Evolutionary conservation across 2,329 filamentous ascomycete species (phyloP).

Genomic region (Laburnicola sp.): DNA sequence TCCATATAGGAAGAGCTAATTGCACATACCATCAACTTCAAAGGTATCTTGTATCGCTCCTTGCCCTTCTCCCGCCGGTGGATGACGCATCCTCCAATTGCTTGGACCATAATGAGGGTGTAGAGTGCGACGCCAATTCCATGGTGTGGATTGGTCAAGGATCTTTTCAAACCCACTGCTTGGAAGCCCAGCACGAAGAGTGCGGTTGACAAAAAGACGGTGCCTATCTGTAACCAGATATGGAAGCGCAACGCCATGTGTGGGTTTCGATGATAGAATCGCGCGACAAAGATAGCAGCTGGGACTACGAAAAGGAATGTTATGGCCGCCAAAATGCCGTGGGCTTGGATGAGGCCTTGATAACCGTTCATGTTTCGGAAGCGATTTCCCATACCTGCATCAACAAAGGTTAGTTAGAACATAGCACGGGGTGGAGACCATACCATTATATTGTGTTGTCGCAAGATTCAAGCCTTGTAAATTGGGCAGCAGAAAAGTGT

Average conservation of each 20-base stretch:
- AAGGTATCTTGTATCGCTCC: slow-evolving; percentile 57
- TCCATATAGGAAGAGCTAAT: not conserved
- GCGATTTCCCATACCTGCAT: slow-evolving; percentile 76
- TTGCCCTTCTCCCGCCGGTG: slow-evolving; percentile 58
- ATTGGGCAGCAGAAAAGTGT: slow-evolving; percentile 78
- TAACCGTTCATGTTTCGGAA: slow-evolving; percentile 72
- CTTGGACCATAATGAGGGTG: slow-evolving; percentile 70
- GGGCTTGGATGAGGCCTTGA: slow-evolving; percentile 68
- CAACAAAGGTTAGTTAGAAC: slow-evolving; percentile 9
- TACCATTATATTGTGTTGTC: slow-evolving; percentile 84
- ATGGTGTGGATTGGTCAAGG: slow-evolving; percentile 79
- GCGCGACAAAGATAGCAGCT: slow-evolving; percentile 70
- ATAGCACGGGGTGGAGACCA: slow-evolving; percentile 20
- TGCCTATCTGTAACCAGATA: slow-evolving; percentile 72
- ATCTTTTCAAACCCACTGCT: slow-evolving; percentile 72
- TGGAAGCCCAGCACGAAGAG: slow-evolving; percentile 76
- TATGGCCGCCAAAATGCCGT: slow-evolving; percentile 71
- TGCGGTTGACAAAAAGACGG: slow-evolving; percentile 68
- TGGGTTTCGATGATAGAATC: slow-evolving; percentile 68
- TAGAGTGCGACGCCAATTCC: slow-evolving; percentile 82
- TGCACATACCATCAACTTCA: slow-evolving; percentile 59
- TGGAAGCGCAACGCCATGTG: slow-evolving; percentile 69
- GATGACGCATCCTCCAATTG: slow-evolving; percentile 69
- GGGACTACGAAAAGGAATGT: slow-evolving; percentile 76
- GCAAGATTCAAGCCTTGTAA: slow-evolving; percentile 75